phyloP scores from a whole-genome alignment of 2,329 filamentous ascomycete genomes.

The Phoma sp. region DNA sequence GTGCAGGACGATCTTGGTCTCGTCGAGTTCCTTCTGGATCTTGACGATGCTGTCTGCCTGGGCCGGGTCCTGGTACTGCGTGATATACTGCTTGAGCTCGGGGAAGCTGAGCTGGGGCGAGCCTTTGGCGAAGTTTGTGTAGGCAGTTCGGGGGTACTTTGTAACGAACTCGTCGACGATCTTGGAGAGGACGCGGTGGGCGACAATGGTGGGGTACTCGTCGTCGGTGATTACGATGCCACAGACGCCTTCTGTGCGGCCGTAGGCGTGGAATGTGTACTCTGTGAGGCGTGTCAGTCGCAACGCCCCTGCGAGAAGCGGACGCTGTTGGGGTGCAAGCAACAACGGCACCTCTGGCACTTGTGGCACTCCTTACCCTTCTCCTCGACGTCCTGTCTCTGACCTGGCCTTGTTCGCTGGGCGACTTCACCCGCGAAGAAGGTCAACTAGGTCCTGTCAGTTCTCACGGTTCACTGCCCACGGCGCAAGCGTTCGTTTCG shows the following conservation, averaged over 20 bases:
- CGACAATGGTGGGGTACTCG: slow-evolving; percentile 71
- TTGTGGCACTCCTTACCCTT: slow-evolving; percentile 56
- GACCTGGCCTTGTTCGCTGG: slow-evolving; percentile 79
- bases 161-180: slow-evolving; percentile 85
- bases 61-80: slow-evolving; percentile 83
- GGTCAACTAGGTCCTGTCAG: slow-evolving; percentile 66
- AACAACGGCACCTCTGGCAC: no score
- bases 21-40: slow-evolving; percentile 95
- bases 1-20: slow-evolving; percentile 96
- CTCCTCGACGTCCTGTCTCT: slow-evolving; percentile 85
- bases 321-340: no score
- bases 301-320: neutral
- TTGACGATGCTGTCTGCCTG: slow-evolving; percentile 92
- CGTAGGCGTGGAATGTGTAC: slow-evolving; percentile 64
- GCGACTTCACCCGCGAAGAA: slow-evolving; percentile 88
- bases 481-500: neutral
- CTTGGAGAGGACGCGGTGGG: slow-evolving; percentile 86
- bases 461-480: neutral
- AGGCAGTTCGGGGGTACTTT: slow-evolving; percentile 74
- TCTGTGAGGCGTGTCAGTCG: slow-evolving; percentile 48
- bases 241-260: slow-evolving; percentile 54
- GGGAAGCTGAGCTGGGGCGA: slow-evolving; percentile 63
- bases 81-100: slow-evolving; percentile 78
- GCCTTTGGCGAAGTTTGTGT: slow-evolving; percentile 56
- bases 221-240: slow-evolving; percentile 57